Percentiles rank a stretch among this genome's conserved stretches.
Evolutionary conservation across 2,329 filamentous ascomycete genomes (phyloP).

Genomic region (Dactylellina leptospora): DNA sequence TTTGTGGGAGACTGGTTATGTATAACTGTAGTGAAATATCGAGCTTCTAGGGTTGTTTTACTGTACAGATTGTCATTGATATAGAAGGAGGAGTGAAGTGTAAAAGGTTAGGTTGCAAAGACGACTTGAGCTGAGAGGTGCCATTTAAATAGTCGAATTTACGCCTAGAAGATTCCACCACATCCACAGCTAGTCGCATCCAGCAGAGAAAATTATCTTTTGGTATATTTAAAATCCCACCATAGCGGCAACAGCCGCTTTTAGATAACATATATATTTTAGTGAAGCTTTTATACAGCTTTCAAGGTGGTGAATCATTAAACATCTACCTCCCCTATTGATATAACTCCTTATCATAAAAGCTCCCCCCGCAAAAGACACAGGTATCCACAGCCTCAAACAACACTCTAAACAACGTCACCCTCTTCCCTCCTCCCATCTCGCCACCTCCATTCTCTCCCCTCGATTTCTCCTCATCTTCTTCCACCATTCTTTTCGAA

Average conservation of each 20-base stretch:
- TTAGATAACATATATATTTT: not conserved
- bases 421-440: not conserved
- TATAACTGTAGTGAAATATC: not conserved
- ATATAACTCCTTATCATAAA: constrained; percentile 40
- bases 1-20: not conserved
- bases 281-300: too few species aligned
- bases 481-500: constrained; percentile 37
- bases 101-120: not conserved
- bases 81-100: not conserved
- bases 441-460: not conserved
- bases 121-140: too few species aligned
- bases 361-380: constrained; percentile 45
- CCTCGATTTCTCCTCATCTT: constrained; percentile 6
- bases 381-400: constrained; percentile 52
- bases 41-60: not conserved
- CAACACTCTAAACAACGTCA: constrained; percentile 24
- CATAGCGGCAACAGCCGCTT: not conserved
- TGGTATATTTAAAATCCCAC: not conserved
- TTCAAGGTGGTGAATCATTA: too few species aligned
- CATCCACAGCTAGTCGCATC: not conserved
- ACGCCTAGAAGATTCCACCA: not conserved
- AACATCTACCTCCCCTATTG: not conserved
- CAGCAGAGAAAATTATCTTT: not conserved
- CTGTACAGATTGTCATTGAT: not conserved
- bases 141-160: too few species aligned